Base-by-base conservation (phyloP, 1,284 basidiomycete genomes). In the Uromyces viciae-fabae region DNA sequence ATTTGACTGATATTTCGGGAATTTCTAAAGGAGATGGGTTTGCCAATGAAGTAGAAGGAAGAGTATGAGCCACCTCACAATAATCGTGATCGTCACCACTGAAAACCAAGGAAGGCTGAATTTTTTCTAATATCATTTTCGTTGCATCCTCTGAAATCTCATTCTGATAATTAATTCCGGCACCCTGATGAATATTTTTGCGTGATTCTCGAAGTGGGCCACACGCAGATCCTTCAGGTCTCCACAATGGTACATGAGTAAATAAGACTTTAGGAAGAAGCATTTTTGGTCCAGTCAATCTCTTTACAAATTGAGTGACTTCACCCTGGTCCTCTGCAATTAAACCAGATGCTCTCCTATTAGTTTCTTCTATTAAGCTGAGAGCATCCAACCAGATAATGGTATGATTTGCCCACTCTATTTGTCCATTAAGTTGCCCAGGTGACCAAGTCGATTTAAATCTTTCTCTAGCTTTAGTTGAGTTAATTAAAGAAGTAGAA, bases 11-110 rank as follows among this genome's bases (percentile, higher is more conserved):
- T n/a, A 94, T 88, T 85, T 93, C 91, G 77, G 88, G 88, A 58
- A 90, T 87, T n/a, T 85, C 85, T 58, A 40, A 46, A 9, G 77
- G 68, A 43, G 76, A 77, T 68, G 75, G 36, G 73, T 68, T 54
- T 74, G 58, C 66, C 54, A 69, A 33, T 60, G 81, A 62, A 80
- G 40, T 64, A 33, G 81, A 73, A 15, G 42, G 52, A 52, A 83
- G 83, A 2, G 86, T 84, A 85, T 93, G 92, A 81, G 87, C 87
- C 82, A 92, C 89, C 83, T 93, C 92, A 85, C 94, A 95, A 82
- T 93, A 93, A 85, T 95, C 94, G 83, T 93, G 92, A 86, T 95
- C 92, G 85, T 95, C 93, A 14, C 92, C 94, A 83, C 93, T 94
- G 85, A 92, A 92, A 4, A 95, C 88, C 0, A 91, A 84, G 17